Percentiles rank a stretch among this genome's conserved stretches.
phyloP scores from a whole-genome alignment of 1,284 basidiomycete genomes.

The Phenoliferia sp. region DNA sequence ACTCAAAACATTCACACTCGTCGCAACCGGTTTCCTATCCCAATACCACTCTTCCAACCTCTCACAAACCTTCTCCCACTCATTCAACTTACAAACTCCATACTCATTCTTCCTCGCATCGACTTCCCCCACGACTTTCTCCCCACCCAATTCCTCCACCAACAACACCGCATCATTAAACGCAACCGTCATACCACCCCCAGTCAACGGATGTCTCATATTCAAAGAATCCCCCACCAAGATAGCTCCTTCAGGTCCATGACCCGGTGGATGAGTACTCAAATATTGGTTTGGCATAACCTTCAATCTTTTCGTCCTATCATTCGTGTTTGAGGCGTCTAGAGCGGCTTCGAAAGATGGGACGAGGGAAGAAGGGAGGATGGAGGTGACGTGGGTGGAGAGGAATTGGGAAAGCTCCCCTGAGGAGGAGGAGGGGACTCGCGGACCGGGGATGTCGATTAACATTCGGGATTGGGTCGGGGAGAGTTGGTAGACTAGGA shows the following conservation, averaged over 20 bases:
- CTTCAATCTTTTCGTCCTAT: slow-evolving; percentile 59
- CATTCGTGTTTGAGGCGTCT: slow-evolving; percentile 42
- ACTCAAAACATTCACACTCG: slow-evolving; percentile 84
- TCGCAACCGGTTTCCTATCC: slow-evolving; percentile 70
- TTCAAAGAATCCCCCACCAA: slow-evolving; percentile 96
- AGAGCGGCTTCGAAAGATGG: slow-evolving; percentile 44
- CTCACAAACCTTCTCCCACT: slow-evolving; percentile 60
- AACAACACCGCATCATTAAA: slow-evolving; percentile 76
- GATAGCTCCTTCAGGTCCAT: slow-evolving; percentile 62
- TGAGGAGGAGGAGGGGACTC: slow-evolving; percentile 64
- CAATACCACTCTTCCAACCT: slow-evolving; percentile 73
- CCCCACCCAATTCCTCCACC: slow-evolving; percentile 54
- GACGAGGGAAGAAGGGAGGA: slow-evolving; percentile 68
- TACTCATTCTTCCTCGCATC: slow-evolving; percentile 10
- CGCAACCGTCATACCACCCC: slow-evolving; percentile 94
- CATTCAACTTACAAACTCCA: slow-evolving; percentile 43
- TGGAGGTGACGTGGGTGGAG: slow-evolving; percentile 64
- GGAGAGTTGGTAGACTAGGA: slow-evolving; percentile 83
- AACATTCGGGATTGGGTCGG: slow-evolving; percentile 78
- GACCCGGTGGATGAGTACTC: slow-evolving; percentile 74
- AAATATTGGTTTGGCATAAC: slow-evolving; percentile 97
- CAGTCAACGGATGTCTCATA: slow-evolving; percentile 97
- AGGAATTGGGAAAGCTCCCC: slow-evolving; percentile 62
- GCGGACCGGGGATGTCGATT: slow-evolving; percentile 75
- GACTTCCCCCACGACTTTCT: slow-evolving; percentile 13